phyloP scores from a whole-genome alignment of 129 eudicot species.

The Daucus carota region DNA sequence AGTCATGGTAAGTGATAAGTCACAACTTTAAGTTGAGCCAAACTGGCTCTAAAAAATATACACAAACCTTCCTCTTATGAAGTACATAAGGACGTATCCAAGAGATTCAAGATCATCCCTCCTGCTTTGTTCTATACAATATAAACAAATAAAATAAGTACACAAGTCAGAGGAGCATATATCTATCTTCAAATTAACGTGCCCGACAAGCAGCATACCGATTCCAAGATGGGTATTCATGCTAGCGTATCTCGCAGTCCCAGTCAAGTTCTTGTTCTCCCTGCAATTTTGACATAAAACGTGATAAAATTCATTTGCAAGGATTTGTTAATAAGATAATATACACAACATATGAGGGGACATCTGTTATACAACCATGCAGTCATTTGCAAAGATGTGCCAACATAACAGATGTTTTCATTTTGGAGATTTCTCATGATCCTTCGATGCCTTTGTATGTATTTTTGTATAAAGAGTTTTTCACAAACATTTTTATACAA shows the following conservation, averaged over 20 bases:
- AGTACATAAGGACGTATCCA: conserved; percentile 13
- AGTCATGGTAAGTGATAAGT: no score
- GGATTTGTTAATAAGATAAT: background rate
- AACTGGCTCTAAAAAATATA: no score
- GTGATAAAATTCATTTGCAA: background rate
- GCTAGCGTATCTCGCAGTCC: conserved; percentile 93
- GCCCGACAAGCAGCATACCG: background rate
- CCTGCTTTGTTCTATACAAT: conserved; percentile 69
- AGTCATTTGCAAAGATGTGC: background rate
- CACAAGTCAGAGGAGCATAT: background rate
- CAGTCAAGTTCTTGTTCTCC: conserved; percentile 52
- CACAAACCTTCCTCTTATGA: conserved; percentile 11
- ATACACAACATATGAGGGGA: background rate
- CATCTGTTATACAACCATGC: background rate
- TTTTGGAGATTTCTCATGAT: background rate
- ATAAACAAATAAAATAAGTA: conserved; percentile 8
- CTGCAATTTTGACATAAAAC: background rate
- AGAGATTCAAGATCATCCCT: conserved; percentile 31
- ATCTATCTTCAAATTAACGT: background rate
- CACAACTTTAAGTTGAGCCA: no score
- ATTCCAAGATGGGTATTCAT: conserved; percentile 82
- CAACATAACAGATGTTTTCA: background rate
- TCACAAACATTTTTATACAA: background rate
- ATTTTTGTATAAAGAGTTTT: no score
- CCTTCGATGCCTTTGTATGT: background rate